These are phyloP conservation scores for Asterochloris sp. DNA, from an alignment of 139 green algal species.

Conservation along the genomic window DNA sequence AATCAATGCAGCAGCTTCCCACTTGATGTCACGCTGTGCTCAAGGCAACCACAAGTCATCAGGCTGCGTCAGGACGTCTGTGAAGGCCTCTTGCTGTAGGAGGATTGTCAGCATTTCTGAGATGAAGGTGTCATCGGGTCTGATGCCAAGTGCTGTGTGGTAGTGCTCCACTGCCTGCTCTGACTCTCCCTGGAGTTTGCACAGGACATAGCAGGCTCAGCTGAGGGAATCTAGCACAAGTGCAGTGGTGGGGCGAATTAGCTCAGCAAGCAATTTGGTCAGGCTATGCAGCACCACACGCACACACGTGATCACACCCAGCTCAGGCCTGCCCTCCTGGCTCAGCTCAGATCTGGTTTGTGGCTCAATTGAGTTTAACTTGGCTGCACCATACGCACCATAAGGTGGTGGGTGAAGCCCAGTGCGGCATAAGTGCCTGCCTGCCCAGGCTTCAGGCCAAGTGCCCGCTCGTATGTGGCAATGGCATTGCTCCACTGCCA, in stretches of 20 bases:
- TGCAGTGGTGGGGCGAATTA: too few relatives aligned
- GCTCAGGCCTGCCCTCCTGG: too few relatives aligned
- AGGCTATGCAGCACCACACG: too few relatives aligned
- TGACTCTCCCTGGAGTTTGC: constrained; percentile 33
- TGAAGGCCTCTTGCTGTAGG: constrained; percentile 48
- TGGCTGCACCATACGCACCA: constrained; percentile 8
- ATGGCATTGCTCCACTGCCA: constrained; percentile 44
- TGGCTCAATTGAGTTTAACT: too few relatives aligned
- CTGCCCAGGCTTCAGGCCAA: constrained; percentile 53
- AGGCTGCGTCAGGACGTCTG: constrained; percentile 7
- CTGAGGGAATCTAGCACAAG: too few relatives aligned
- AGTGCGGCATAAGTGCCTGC: constrained; percentile 72
- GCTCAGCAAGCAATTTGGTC: too few relatives aligned
- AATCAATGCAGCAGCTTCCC: not conserved
- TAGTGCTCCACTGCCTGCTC: constrained; percentile 78
- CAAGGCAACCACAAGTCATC: constrained; percentile 8
- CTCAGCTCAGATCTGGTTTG: too few relatives aligned
- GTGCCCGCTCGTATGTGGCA: constrained; percentile 54
- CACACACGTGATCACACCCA: too few relatives aligned
- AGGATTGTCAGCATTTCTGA: constrained; percentile 76
- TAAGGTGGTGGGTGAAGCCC: constrained; percentile 77
- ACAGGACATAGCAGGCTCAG: too few relatives aligned
- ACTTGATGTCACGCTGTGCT: not conserved
- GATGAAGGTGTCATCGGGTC: constrained; percentile 74
- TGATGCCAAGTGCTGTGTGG: constrained; percentile 78